Conservation (phyloP, 495 filamentous ascomycete species). For the Hypoxylon crocopeplum region DNA sequence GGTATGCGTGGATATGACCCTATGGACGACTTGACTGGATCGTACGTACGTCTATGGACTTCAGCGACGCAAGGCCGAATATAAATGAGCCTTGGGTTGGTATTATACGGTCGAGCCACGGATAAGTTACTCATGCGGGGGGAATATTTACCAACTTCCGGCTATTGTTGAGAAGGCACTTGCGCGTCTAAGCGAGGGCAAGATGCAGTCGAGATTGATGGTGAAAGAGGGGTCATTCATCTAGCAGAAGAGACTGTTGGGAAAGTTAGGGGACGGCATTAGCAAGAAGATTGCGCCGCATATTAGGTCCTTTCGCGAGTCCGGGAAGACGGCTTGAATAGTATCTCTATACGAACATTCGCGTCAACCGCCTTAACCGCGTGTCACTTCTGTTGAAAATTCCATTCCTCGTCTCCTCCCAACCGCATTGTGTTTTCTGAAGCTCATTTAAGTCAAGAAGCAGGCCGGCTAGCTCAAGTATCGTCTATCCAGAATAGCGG, state of each 20-base stretch:
- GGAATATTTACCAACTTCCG: slow-evolving; percentile 34
- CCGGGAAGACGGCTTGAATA: not conserved
- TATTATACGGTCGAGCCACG: slow-evolving; percentile 30
- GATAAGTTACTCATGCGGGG: slow-evolving; percentile 33
- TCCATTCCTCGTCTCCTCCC: not conserved
- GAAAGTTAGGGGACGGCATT: slow-evolving; percentile 2
- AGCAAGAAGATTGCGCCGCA: slow-evolving; percentile 9
- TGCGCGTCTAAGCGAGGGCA: slow-evolving; percentile 28
- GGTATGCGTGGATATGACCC: slow-evolving; percentile 2
- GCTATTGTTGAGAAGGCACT: slow-evolving; percentile 31
- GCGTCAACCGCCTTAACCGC: not conserved
- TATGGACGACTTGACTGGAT: slow-evolving; percentile 2
- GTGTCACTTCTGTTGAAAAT: not conserved
- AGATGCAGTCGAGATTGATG: slow-evolving; percentile 14
- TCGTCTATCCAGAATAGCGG: slow-evolving; percentile 11
- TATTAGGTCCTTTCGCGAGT: not conserved
- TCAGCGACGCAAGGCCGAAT: slow-evolving; percentile 14
- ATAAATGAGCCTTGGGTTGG: slow-evolving; percentile 32
- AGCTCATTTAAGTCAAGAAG: not conserved
- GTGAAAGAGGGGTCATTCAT: slow-evolving; percentile 30
- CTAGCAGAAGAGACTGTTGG: slow-evolving; percentile 7
- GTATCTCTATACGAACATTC: not conserved
- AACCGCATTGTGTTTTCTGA: not conserved
- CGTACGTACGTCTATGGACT: slow-evolving; percentile 6
- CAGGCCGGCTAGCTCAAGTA: not conserved